Percentiles rank a stretch among this genome's conserved stretches.
Evolutionary conservation across 2,329 filamentous ascomycete species (phyloP).

Genomic region (Ascochyta clinopodiicola): DNA sequence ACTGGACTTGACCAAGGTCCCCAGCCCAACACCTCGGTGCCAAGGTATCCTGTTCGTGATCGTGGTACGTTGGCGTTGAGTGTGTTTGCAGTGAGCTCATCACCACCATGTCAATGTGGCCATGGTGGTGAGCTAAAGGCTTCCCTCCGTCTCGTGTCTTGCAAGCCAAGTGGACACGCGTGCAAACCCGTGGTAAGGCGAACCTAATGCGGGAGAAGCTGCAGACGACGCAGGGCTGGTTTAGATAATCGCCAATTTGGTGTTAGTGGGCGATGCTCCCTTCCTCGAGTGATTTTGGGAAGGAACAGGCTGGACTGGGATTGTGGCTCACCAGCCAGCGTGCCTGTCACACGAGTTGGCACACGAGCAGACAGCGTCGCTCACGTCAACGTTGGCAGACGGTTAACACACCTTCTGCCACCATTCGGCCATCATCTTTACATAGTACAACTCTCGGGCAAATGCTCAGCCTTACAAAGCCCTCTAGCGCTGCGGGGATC

Average conservation of each 20-base stretch:
- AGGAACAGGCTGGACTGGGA: background rate
- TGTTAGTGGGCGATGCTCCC: slow-evolving; percentile 3
- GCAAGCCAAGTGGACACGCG: background rate
- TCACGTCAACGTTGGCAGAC: background rate
- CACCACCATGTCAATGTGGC: background rate
- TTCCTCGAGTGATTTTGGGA: background rate
- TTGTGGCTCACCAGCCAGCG: background rate
- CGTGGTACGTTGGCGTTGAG: background rate
- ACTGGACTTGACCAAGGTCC: background rate
- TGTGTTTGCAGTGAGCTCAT: background rate
- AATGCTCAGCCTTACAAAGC: slow-evolving; percentile 3
- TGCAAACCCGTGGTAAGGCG: background rate
- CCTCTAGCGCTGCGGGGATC: slow-evolving; percentile 19
- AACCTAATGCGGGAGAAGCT: slow-evolving; percentile 13
- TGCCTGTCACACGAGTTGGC: slow-evolving; percentile 1
- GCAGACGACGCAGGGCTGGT: slow-evolving; percentile 11
- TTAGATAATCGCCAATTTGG: slow-evolving; percentile 4
- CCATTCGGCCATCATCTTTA: background rate
- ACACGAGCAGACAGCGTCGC: background rate
- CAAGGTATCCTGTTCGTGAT: too few relatives aligned
- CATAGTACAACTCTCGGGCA: background rate
- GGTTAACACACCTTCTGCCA: background rate
- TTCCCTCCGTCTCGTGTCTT: background rate
- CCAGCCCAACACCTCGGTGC: background rate
- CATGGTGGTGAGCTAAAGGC: background rate